Conservation (phyloP, 108 stramenopile species). For the Cyclotella sp. region DNA sequence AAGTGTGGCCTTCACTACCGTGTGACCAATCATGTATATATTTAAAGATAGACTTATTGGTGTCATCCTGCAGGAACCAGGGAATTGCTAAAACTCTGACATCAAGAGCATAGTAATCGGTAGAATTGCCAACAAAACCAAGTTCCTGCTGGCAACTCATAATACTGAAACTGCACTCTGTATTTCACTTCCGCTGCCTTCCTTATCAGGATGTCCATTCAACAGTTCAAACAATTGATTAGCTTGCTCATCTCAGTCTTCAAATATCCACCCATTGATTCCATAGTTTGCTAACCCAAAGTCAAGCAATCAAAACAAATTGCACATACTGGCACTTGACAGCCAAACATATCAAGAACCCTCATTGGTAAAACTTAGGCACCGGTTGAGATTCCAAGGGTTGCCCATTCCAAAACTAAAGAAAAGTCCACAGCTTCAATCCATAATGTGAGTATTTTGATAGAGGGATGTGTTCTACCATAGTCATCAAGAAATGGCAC, state of each 20-base stretch:
- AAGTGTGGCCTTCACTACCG: too few species aligned
- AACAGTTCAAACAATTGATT: constrained; percentile 71
- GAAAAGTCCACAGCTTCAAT: constrained; percentile 95
- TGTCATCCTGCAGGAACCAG: too few species aligned
- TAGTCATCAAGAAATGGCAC: constrained; percentile 41
- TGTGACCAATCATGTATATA: too few species aligned
- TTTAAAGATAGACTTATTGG: too few species aligned
- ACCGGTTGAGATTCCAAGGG: constrained; percentile 93
- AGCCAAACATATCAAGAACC: constrained; percentile 96
- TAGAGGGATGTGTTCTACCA: constrained; percentile 36
- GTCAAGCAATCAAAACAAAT: constrained; percentile 82
- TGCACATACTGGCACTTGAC: constrained; percentile 95
- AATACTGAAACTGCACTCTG: too few species aligned
- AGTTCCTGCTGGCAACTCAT: too few species aligned
- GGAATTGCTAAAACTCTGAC: too few species aligned
- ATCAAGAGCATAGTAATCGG: too few species aligned
- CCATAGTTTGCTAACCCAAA: constrained; percentile 93
- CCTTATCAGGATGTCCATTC: constrained; percentile 30
- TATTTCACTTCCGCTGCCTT: not conserved
- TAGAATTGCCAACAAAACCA: too few species aligned
- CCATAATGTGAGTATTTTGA: constrained; percentile 90
- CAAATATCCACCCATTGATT: constrained; percentile 85
- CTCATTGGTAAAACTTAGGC: constrained; percentile 99
- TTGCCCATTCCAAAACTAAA: constrained; percentile 83
- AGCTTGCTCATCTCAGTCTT: constrained; percentile 60